Evolutionary conservation across 2,329 filamentous ascomycete species (phyloP).

Genomic region (Aulographum hederae): DNA sequence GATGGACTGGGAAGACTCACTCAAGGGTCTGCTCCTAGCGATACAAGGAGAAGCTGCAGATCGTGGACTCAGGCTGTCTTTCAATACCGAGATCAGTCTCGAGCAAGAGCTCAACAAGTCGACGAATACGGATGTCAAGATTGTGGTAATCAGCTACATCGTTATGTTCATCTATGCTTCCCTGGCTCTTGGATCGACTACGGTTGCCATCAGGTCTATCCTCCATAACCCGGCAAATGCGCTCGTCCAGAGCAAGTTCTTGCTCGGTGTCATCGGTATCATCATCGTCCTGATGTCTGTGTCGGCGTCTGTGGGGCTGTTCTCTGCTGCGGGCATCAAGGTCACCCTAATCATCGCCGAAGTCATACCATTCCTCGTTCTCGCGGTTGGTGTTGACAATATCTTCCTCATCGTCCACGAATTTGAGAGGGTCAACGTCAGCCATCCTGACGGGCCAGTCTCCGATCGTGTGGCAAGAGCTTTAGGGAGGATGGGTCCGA

Average conservation of each 20-base stretch:
- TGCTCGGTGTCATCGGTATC: conserved; percentile 85
- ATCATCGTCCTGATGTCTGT: conserved; percentile 96
- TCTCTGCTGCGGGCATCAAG: conserved; percentile 80
- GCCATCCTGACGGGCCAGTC: conserved; percentile 73
- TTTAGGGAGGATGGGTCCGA: conserved; percentile 90
- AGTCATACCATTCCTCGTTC: conserved; percentile 91
- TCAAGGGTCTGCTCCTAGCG: conserved; percentile 57
- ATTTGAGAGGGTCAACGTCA: conserved; percentile 86
- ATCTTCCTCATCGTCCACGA: conserved; percentile 98
- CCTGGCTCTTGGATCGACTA: conserved; percentile 75
- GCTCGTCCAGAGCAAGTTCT: conserved; percentile 91
- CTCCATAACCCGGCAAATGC: conserved; percentile 67
- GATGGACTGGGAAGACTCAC: conserved; percentile 73
- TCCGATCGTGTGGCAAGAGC: conserved; percentile 73
- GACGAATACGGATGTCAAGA: conserved; percentile 95
- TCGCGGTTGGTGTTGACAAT: conserved; percentile 95
- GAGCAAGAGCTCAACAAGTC: conserved; percentile 96
- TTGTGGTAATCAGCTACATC: conserved; percentile 88
- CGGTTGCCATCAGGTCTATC: conserved; percentile 57
- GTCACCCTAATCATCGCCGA: conserved; percentile 96
- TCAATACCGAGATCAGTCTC: conserved; percentile 86
- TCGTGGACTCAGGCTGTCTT: conserved; percentile 72
- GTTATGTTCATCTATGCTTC: conserved; percentile 99
- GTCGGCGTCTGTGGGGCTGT: conserved; percentile 81
- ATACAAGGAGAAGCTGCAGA: conserved; percentile 62